Evolutionary conservation across 768 basidiomycete species (phyloP), one percentile per base, ranked within the genome.

Genomic region (Xerocomus brunneocitrinus): DNA sequence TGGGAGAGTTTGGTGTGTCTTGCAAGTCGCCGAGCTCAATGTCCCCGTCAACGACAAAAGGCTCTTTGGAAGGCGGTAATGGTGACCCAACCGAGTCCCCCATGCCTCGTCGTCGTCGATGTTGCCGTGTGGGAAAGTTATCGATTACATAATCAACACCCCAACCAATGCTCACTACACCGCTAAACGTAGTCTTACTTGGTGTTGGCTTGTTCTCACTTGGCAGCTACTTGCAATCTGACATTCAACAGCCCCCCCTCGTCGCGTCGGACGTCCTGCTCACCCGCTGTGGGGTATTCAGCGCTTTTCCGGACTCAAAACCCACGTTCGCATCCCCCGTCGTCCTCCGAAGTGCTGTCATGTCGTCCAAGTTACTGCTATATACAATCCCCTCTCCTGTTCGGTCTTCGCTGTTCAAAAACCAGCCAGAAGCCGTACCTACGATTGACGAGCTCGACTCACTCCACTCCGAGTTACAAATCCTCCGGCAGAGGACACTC

Each of bases 371-470:
- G 68, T 74, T 87, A 51, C 67, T 73, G 52, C 71, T 71, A 46
- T 89, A 76, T 70, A 58, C 73, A 52, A 64, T 69, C 36, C 78
- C 79, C 44, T 67, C 76, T n/a, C 60, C 69, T 56, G 73, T 83
- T 54, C 80, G 78, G 56, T 86, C 87, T 38, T 65, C 76, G 53
- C 71, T 91, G 52, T 72, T 89, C 64, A 84, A 80, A 73, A 80
- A 74, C 58, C 77, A 78, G 1, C 75, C 86, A 52, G 85, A 89
- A 52, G 54, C 76, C 12, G 76, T 92, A 14, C 90, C 90, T 8
- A 76, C 84, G 22, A 80, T 81, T 16, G 84, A 87, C 49, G 90
- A 91, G 38, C 81, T 91, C 47, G 82, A 87, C 53, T 59, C 67
- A 22, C 76, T 91, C 22, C 80, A 85, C 38, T 62, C 73, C 41